Evolutionary conservation across 441 rosid species (phyloP).

Genomic region (Populus trichocarpa): DNA sequence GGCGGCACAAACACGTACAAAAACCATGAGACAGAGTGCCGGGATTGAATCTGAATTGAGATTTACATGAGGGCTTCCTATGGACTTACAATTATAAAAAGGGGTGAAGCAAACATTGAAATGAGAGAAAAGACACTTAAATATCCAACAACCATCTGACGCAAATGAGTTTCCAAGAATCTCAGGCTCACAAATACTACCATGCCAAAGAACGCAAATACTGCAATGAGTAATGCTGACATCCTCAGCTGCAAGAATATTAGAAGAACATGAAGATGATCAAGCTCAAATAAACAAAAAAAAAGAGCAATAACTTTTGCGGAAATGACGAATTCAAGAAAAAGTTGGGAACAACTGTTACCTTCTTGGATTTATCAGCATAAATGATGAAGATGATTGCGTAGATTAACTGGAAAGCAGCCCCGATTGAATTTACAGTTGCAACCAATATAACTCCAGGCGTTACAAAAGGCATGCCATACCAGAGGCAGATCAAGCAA

Average conservation of each 20-base stretch:
- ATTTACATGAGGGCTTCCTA: not conserved
- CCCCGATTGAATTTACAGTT: constrained; percentile 55
- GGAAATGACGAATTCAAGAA: not conserved
- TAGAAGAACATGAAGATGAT: not conserved
- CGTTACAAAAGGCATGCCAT: constrained; percentile 51
- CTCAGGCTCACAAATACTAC: constrained; percentile 39
- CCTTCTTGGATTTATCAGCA: constrained; percentile 45
- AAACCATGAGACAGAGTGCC: constrained; percentile 1
- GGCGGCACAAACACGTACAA: constrained; percentile 11
- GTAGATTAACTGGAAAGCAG: constrained; percentile 52
- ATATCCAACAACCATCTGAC: constrained; percentile 47
- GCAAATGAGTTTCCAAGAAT: constrained; percentile 14
- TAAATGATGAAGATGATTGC: constrained; percentile 38
- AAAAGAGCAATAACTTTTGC: not conserved
- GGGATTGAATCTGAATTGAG: not conserved
- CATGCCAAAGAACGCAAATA: constrained; percentile 25
- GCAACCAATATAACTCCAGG: constrained; percentile 43
- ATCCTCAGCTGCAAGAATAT: constrained; percentile 44
- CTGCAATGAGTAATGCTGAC: constrained; percentile 37
- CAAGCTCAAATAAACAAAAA: not conserved
- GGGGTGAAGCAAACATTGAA: constrained; percentile 67
- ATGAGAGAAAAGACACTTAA: constrained; percentile 50
- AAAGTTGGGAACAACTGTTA: not conserved
- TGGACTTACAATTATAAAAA: constrained; percentile 46
- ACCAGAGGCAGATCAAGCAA: constrained; percentile 65